These are phyloP conservation scores for Fusarium sp. DNA, from an alignment of 2,329 filamentous ascomycete species.

Conservation along the genomic window DNA sequence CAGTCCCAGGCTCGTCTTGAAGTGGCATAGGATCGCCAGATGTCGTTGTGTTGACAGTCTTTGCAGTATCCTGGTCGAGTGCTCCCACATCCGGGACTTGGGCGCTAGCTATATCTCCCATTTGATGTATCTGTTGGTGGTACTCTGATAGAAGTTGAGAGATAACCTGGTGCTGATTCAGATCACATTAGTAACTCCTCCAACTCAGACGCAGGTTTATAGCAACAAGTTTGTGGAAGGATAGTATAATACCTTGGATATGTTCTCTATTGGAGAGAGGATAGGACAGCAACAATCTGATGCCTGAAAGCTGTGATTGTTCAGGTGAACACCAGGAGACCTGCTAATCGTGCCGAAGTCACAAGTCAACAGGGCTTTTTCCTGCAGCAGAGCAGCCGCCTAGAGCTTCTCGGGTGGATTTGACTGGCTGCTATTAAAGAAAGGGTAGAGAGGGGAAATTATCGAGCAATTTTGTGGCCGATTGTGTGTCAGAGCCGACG, in stretches of 20 bases:
- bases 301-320: not conserved
- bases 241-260: slow-evolving; percentile 9
- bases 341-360: slow-evolving; percentile 16
- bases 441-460: slow-evolving; percentile 10
- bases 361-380: slow-evolving; percentile 26
- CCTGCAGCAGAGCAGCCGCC: slow-evolving; percentile 10
- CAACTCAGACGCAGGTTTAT: not conserved
- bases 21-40: slow-evolving; percentile 4
- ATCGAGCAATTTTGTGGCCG: slow-evolving; percentile 30
- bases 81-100: slow-evolving; percentile 25
- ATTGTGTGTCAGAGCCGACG: slow-evolving; percentile 27
- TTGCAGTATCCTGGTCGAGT: slow-evolving; percentile 14
- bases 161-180: not conserved
- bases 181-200: slow-evolving; percentile 7
- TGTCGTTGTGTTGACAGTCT: slow-evolving; percentile 3
- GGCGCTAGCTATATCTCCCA: slow-evolving; percentile 38
- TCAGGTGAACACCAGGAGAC: not conserved
- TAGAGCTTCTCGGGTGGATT: slow-evolving; percentile 12
- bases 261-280: not conserved
- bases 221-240: not conserved
- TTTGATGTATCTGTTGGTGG: slow-evolving; percentile 10
- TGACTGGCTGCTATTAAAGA: slow-evolving; percentile 19
- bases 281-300: not conserved
- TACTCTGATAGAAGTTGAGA: not conserved
- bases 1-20: slow-evolving; percentile 15